Evolutionary conservation across 2,329 filamentous ascomycete genomes (phyloP).

Genomic region (Penicillium palitans): DNA sequence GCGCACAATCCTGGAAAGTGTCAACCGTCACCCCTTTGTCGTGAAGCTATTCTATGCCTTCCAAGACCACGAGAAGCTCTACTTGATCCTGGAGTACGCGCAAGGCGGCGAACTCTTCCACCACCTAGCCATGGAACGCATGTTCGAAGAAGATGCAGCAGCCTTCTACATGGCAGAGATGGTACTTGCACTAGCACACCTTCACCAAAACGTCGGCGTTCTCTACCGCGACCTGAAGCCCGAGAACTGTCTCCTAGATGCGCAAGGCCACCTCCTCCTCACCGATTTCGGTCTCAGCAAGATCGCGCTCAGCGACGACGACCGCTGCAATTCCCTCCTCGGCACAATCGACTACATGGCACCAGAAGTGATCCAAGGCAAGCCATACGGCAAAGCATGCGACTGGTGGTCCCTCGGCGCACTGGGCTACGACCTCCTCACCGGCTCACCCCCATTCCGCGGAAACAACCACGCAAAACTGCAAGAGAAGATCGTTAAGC

Average conservation of each 20-base stretch:
- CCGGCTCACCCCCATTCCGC: constrained; percentile 85
- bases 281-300: constrained; percentile 98
- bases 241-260: constrained; percentile 92
- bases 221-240: constrained; percentile 97
- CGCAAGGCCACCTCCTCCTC: constrained; percentile 85
- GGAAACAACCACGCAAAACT: constrained; percentile 93
- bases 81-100: constrained; percentile 95
- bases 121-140: constrained; percentile 89
- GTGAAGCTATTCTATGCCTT: constrained; percentile 98
- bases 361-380: constrained; percentile 84
- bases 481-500: constrained; percentile 91
- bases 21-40: constrained; percentile 95
- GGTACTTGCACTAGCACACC: constrained; percentile 87
- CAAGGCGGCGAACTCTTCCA: constrained; percentile 96
- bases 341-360: constrained; percentile 99
- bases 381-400: constrained; percentile 88
- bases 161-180: constrained; percentile 99
- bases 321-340: constrained; percentile 81
- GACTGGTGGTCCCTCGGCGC: constrained; percentile 99
- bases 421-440: constrained; percentile 87
- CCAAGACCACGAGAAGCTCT: constrained; percentile 96
- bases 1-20: constrained; percentile 88
- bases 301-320: constrained; percentile 72
- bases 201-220: constrained; percentile 88
- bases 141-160: constrained; percentile 86